Evolutionary conservation across 257 asterid species (phyloP), one percentile per base, ranked within the genome.

Genomic region (Plantago elongata): DNA sequence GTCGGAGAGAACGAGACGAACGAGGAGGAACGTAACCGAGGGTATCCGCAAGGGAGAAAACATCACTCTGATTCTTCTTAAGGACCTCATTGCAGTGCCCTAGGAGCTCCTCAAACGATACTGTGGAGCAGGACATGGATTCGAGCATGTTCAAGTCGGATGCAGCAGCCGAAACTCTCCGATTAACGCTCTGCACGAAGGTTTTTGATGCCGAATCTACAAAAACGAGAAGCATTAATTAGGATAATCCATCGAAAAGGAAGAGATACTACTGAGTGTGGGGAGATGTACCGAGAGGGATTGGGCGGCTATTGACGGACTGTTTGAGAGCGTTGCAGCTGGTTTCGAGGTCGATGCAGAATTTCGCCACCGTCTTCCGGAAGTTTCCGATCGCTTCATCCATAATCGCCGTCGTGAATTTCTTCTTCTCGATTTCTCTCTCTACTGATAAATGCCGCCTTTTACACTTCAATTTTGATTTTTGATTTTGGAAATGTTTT

Each of bases 71-170:
- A 64, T 83, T 88, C 77, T 77, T 78, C 78, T 84, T 87, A 75
- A 78, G 74, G 56, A 92, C 84, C 78, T 92, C 93, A 30, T 72
- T 77, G 87, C 96, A 88, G 77, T 89, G 93, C 48, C 98, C 98
- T 38, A 89, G 68, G 38, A 92, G 90, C 86, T 92, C 98, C 87
- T 86, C 98, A 18, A 92, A 92, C 61, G 95, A 92, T 68, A 92
- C 98, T 59, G 97, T 86, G 9, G 77, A 95, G 15, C 75, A 86
- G 38, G 93, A 74, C 95, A 92, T 86, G 43, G 95, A 84, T 61
- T 92, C 98, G 55, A 92, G 79, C 83, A 86, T 72, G 84, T 81
- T 83, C 77, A 92, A 79, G 69, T 92, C 93, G n/a, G 72, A 61
- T 50, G 77, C 79, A 5, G 87, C 75, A 13, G 80, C 74, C 5